phyloP scores from a whole-genome alignment of 2,329 filamentous ascomycete species.

The Remersonia thermophila region DNA sequence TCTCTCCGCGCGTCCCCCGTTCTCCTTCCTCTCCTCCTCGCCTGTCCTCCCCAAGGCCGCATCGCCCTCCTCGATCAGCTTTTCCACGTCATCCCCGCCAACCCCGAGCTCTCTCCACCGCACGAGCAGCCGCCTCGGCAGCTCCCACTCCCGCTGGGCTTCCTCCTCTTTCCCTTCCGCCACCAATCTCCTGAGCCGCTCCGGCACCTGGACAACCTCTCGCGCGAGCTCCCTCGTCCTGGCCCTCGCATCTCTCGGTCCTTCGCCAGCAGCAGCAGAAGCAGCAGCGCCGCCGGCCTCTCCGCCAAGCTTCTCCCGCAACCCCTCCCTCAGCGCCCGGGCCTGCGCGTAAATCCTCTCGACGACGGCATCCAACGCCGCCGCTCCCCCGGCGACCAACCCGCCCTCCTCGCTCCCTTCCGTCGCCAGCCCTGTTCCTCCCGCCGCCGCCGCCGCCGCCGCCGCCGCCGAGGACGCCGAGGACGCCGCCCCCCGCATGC shows the following conservation, averaged over 20 bases:
- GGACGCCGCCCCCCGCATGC: conserved; percentile 74
- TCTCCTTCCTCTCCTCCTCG: conserved; percentile 13
- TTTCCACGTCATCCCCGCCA: conserved; percentile 42
- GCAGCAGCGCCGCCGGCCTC: too few relatives aligned
- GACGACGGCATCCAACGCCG: conserved; percentile 60
- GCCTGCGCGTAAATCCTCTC: conserved; percentile 58
- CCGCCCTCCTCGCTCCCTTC: conserved; percentile 60
- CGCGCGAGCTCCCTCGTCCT: conserved; percentile 44
- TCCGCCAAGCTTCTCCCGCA: conserved; percentile 23
- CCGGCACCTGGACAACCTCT: conserved; percentile 51
- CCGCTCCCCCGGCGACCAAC: conserved; percentile 46
- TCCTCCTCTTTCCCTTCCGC: conserved; percentile 47
- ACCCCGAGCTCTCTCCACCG: conserved; percentile 42
- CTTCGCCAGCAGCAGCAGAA: too few relatives aligned
- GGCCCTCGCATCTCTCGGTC: conserved; percentile 17
- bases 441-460: conserved; percentile 48
- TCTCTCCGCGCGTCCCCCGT: too few relatives aligned
- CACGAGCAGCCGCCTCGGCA: conserved; percentile 38
- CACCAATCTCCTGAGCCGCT: conserved; percentile 44
- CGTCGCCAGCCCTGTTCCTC: conserved; percentile 61
- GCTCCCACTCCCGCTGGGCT: conserved; percentile 45
- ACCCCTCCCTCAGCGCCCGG: conserved; percentile 38
- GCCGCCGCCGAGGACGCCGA: too few relatives aligned
- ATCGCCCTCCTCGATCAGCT: conserved; percentile 42
- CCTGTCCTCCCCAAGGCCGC: conserved; percentile 20